Evolutionary conservation across 208 protist species (phyloP).

Genomic region (Leishmania lainsoni): DNA sequence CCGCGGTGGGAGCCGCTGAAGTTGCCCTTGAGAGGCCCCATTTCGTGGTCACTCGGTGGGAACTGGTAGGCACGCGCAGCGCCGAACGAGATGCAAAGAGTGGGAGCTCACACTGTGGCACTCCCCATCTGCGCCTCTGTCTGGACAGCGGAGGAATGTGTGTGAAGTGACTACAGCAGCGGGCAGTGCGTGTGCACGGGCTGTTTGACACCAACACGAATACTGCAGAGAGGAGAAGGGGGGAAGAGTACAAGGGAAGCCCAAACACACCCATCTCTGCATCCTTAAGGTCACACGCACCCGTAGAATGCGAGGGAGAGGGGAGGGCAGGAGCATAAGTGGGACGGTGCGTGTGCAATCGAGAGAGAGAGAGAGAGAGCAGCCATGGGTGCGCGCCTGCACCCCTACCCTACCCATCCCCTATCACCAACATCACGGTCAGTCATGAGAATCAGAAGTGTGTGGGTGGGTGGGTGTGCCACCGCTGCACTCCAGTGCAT

Average conservation of each 20-base stretch:
- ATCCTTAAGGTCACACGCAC: neutral
- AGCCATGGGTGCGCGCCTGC: neutral
- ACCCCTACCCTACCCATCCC: neutral
- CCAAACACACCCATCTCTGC: neutral
- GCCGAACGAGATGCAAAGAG: neutral
- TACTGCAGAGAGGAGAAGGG: neutral
- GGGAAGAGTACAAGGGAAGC: neutral
- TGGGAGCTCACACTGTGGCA: neutral
- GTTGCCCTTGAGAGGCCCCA: slow-evolving; percentile 4
- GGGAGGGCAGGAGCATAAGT: neutral
- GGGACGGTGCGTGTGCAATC: too few species aligned
- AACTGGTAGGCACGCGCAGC: neutral
- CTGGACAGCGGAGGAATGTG: neutral
- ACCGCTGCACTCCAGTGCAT: neutral
- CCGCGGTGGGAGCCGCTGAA: slow-evolving; percentile 10
- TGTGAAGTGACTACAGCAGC: neutral
- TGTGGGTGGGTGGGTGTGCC: neutral
- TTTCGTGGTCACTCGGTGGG: neutral
- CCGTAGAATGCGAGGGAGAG: neutral
- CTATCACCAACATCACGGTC: neutral
- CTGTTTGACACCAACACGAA: neutral
- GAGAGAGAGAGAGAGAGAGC: neutral
- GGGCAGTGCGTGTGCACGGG: neutral
- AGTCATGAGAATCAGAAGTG: neutral
- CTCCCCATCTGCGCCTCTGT: neutral